These are phyloP conservation scores for Tephrocybe sp. DNA, from an alignment of 768 basidiomycete species.

Conservation along the genomic window DNA sequence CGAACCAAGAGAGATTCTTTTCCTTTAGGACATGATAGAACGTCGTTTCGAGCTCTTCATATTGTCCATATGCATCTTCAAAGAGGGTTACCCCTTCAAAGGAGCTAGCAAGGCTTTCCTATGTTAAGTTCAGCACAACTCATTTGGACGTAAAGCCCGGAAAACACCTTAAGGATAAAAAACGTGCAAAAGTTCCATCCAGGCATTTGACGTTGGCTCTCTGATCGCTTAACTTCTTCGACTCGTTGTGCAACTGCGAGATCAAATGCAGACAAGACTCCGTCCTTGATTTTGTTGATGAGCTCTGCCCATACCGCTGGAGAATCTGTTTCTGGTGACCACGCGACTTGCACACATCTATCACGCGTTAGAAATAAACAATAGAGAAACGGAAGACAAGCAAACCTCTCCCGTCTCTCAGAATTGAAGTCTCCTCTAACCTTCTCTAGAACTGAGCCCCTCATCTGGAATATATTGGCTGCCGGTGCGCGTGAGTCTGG, in stretches of 20 bases:
- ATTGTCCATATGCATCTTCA: conserved; percentile 87
- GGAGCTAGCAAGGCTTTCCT: conserved; percentile 94
- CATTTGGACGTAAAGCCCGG: conserved; percentile 3
- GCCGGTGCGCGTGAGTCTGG: conserved; percentile 60
- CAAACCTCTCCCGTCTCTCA: conserved; percentile 81
- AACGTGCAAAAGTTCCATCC: conserved; percentile 99
- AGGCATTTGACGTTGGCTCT: conserved; percentile 86
- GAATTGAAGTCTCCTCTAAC: conserved; percentile 89
- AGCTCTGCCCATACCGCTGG: conserved; percentile 87
- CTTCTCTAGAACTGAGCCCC: conserved; percentile 83
- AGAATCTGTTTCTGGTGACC: conserved; percentile 68
- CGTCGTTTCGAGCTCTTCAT: conserved; percentile 86
- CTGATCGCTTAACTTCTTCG: conserved; percentile 88
- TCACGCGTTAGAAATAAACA: conserved; percentile 14
- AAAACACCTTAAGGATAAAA: conserved; percentile 83
- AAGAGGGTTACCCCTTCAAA: conserved; percentile 87
- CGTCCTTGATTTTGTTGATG: conserved; percentile 86
- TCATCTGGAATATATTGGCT: conserved; percentile 79
- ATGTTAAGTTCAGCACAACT: conserved; percentile 13
- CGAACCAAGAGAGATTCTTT: conserved; percentile 90
- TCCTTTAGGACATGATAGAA: conserved; percentile 76
- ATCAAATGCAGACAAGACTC: conserved; percentile 82
- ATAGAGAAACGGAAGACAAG: neutral
- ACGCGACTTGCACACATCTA: conserved; percentile 82
- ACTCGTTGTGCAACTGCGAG: conserved; percentile 72